Base-by-base conservation (phyloP, 257 asterid species). In the Solanum chilense region DNA sequence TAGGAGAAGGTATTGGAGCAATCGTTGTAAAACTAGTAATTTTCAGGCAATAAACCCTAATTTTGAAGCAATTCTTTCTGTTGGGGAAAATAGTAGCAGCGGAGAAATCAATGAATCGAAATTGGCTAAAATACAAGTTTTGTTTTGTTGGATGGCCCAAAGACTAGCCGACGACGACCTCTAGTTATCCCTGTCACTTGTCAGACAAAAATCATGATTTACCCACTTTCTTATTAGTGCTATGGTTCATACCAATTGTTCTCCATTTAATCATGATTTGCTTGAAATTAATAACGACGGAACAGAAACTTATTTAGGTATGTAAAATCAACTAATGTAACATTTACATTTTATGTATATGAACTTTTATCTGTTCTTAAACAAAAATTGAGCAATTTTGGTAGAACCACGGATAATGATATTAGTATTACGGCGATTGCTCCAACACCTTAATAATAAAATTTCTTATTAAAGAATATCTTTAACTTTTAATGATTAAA, bases 101-200 rank as follows among this genome's bases (percentile, higher is more conserved):
- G 90, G 89, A 90, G 88, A 83, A 69, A 56, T 60, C 70, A n/a
- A 78, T 9, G 66, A 14, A 31, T n/a, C 37, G 37, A 44, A 77
- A 76, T 13, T 77, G n/a, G 39, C 0, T n/a, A 76, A 76, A n/a
- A 13, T 3, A 7, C 58, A 75, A 75, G 58, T 1, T 20, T 4
- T 52, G 64, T 20, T 15, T 21, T 45, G n/a, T 52, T 25, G 82
- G 82, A 75, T 75, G 58, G 13, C 58, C 58, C n/a, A 12, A 76
- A 75, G 27, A 75, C 3, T 39, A 39, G 49, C 1, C 31, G 49
- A 74, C 31, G 81, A 75, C 52, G 9, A 78, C 25, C 42, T 47
- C 62, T 14, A 47, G 16, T 45, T 45, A 78, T 45, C 64, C 4
- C 7, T 69, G 6, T 68, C 75, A 68, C 23, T 78, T 29, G 27